A percentile compares a stretch with the other conserved stretches of the same genome.
Evolutionary conservation across 805 yeast genomes (phyloP).

Genomic region (Starmerella vaccinii): DNA sequence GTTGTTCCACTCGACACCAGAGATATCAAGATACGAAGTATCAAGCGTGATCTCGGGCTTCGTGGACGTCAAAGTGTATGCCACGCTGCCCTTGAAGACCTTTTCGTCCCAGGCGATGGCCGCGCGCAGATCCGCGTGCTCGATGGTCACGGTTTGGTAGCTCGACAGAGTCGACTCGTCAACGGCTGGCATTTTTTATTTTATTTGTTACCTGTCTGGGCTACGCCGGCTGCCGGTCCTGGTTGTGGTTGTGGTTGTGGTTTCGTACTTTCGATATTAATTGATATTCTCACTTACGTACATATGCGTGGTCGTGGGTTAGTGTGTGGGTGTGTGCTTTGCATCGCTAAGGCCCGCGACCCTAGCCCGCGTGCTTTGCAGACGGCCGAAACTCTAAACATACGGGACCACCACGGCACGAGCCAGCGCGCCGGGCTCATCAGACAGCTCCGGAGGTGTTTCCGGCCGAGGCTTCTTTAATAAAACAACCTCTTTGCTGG

Average conservation of each 20-base stretch:
- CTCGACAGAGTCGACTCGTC: slow-evolving; percentile 61
- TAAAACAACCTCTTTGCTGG: too few relatives aligned
- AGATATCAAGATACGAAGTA: slow-evolving; percentile 50
- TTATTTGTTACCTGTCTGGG: too few relatives aligned
- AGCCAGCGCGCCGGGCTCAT: not conserved
- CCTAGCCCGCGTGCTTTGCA: not conserved
- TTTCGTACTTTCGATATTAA: not conserved
- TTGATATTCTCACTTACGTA: not conserved
- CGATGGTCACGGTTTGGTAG: slow-evolving; percentile 44
- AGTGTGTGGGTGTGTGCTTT: not conserved
- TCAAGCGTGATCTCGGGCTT: slow-evolving; percentile 46
- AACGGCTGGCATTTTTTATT: not conserved
- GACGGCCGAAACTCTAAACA: not conserved
- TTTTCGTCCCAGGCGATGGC: slow-evolving; percentile 46
- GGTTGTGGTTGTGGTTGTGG: too few relatives aligned
- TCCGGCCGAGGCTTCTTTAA: not conserved
- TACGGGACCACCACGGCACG: not conserved
- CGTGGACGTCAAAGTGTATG: slow-evolving; percentile 35
- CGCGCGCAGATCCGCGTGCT: slow-evolving; percentile 43
- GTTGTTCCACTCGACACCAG: slow-evolving; percentile 38
- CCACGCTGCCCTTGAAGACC: slow-evolving; percentile 47
- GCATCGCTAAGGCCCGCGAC: not conserved
- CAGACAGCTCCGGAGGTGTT: not conserved
- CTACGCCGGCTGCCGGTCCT: too few relatives aligned
- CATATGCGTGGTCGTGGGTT: not conserved